A percentile compares a stretch with the other conserved stretches of the same genome.
Conservation (phyloP, 805 yeast species). For the Torulaspora indica region DNA sequence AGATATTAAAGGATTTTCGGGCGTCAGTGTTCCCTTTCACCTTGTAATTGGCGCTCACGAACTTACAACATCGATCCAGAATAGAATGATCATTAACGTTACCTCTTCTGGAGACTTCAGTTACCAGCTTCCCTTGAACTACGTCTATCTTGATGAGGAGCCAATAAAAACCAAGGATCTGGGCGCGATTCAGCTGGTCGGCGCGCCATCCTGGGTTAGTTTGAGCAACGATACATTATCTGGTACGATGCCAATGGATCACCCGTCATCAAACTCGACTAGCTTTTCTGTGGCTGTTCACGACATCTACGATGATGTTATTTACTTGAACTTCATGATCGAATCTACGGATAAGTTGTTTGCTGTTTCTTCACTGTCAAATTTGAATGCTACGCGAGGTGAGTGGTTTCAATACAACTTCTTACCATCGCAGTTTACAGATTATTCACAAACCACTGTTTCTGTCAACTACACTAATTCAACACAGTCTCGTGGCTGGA, state of each 20-base stretch:
- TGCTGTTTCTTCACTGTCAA: constrained; percentile 47
- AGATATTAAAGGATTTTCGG: constrained; percentile 70
- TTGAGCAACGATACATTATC: constrained; percentile 43
- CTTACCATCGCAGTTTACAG: constrained; percentile 52
- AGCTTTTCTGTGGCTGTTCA: constrained; percentile 51
- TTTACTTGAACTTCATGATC: constrained; percentile 54
- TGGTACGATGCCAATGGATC: constrained; percentile 53
- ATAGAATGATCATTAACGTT: constrained; percentile 57
- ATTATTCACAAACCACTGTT: constrained; percentile 46
- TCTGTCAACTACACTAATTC: constrained; percentile 39
- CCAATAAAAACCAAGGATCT: constrained; percentile 49
- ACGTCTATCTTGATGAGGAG: constrained; percentile 60
- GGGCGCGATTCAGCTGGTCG: constrained; percentile 44
- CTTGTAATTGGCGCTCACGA: constrained; percentile 85
- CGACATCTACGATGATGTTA: constrained; percentile 58
- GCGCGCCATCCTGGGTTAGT: constrained; percentile 59
- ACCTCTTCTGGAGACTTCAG: constrained; percentile 54
- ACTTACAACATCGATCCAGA: constrained; percentile 60
- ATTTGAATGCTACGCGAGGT: constrained; percentile 66
- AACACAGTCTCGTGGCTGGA: constrained; percentile 51
- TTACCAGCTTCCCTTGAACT: constrained; percentile 56
- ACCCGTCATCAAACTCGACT: constrained; percentile 35
- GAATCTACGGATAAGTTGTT: constrained; percentile 52
- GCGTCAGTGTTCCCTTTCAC: constrained; percentile 63
- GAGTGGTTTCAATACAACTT: constrained; percentile 55